phyloP scores from a whole-genome alignment of 768 basidiomycete genomes.

The Daedalea quercina region DNA sequence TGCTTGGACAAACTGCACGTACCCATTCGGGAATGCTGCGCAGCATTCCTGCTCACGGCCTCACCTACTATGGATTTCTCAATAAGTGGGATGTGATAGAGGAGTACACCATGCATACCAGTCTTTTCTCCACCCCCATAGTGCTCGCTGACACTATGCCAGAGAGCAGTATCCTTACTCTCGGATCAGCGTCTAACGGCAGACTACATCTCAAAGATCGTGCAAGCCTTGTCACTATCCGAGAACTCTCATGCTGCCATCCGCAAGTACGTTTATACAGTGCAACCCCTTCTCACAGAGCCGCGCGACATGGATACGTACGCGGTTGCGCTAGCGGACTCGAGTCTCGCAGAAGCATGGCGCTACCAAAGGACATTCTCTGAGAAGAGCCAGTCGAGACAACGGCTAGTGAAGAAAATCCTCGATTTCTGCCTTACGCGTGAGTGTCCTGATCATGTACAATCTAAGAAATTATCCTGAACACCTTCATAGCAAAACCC shows the following conservation, averaged over 20 bases:
- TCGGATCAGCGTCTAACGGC: conserved; percentile 69
- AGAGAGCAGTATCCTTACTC: conserved; percentile 69
- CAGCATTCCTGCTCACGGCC: no score
- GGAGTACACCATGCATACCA: no score
- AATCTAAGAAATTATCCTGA: neutral
- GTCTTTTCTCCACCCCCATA: neutral
- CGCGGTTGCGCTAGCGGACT: conserved; percentile 56
- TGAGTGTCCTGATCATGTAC: conserved; percentile 31
- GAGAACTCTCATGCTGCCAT: conserved; percentile 47
- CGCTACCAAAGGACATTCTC: conserved; percentile 64
- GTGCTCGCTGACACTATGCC: neutral
- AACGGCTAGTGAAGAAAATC: conserved; percentile 49
- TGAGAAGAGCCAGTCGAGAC: conserved; percentile 47
- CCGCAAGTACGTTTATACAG: conserved; percentile 68
- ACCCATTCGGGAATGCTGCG: no score
- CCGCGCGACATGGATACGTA: conserved; percentile 71
- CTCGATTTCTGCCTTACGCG: conserved; percentile 65
- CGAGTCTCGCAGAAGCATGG: conserved; percentile 68
- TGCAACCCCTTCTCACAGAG: conserved; percentile 63
- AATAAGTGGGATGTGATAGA: no score
- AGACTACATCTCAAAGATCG: conserved; percentile 74
- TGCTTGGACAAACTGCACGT: no score
- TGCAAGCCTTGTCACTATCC: conserved; percentile 52
- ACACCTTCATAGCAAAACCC: conserved; percentile 42
- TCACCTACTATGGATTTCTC: no score